These are phyloP conservation scores for Fusarium sp. DNA, from an alignment of 2,329 filamentous ascomycete species.

Conservation along the genomic window DNA sequence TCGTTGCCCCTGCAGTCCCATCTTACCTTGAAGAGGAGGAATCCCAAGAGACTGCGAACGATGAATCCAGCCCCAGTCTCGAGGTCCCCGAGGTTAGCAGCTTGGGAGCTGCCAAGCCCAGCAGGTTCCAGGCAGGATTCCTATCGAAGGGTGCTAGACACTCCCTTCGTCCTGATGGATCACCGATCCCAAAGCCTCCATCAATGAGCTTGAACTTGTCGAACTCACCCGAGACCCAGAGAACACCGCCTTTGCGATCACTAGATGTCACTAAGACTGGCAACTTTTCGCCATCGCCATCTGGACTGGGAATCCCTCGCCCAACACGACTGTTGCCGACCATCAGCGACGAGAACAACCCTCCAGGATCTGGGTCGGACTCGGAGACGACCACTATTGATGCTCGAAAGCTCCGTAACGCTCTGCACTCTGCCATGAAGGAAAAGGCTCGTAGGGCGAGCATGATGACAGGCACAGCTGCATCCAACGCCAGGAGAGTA, in stretches of 20 bases:
- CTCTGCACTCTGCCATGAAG: constrained; percentile 65
- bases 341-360: constrained; percentile 64
- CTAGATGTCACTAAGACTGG: constrained; percentile 64
- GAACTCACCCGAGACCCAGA: constrained; percentile 45
- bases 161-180: constrained; percentile 62
- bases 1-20: constrained; percentile 48
- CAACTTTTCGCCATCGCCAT: constrained; percentile 60
- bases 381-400: constrained; percentile 65
- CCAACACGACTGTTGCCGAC: constrained; percentile 52
- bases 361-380: constrained; percentile 61
- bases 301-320: constrained; percentile 45
- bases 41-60: constrained; percentile 45
- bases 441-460: constrained; percentile 57
- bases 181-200: constrained; percentile 69
- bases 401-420: constrained; percentile 65
- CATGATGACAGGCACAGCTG: constrained; percentile 49
- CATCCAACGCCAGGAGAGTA: constrained; percentile 55
- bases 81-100: constrained; percentile 61
- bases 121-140: constrained; percentile 90
- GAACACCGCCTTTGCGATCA: constrained; percentile 60
- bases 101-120: constrained; percentile 63
- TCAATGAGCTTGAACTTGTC: constrained; percentile 69
- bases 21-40: constrained; percentile 36
- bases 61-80: constrained; percentile 69
- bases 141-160: constrained; percentile 68